These are phyloP conservation scores for Lasiodiplodia gonubiensis DNA, from an alignment of 2,329 filamentous ascomycete species.

Conservation along the genomic window DNA sequence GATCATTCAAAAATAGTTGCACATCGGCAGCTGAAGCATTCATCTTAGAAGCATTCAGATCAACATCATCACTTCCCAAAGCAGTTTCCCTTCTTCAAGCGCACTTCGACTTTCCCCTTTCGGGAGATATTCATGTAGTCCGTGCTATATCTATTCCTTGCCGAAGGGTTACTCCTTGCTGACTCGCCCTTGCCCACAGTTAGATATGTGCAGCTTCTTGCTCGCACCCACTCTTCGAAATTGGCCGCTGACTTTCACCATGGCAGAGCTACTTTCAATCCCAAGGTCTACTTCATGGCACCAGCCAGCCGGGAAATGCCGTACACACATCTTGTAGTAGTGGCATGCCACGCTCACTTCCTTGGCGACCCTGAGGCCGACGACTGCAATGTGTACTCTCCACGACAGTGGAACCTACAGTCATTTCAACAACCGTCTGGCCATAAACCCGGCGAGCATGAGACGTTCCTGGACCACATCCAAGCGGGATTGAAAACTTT, in stretches of 20 bases:
- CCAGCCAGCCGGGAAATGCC: neutral
- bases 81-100: neutral
- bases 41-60: neutral
- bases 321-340: conserved; percentile 67
- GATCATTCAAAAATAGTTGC: neutral
- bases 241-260: neutral
- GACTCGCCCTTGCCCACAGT: neutral
- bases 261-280: neutral
- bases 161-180: neutral
- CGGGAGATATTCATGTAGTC: neutral
- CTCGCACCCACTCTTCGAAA: neutral
- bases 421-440: conserved; percentile 65
- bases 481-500: conserved; percentile 66
- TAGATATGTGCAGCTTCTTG: neutral
- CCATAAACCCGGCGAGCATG: conserved; percentile 68
- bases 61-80: neutral
- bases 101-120: neutral
- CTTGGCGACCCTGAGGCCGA: conserved; percentile 50
- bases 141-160: neutral
- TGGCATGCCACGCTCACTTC: conserved; percentile 87
- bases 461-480: conserved; percentile 79
- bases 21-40: neutral
- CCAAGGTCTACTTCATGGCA: neutral
- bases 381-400: conserved; percentile 40
- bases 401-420: conserved; percentile 68